A percentile compares a stretch with the other conserved stretches of the same genome.
Evolutionary conservation across 139 green algal species (phyloP).

Genomic region (Closterium sp.): DNA sequence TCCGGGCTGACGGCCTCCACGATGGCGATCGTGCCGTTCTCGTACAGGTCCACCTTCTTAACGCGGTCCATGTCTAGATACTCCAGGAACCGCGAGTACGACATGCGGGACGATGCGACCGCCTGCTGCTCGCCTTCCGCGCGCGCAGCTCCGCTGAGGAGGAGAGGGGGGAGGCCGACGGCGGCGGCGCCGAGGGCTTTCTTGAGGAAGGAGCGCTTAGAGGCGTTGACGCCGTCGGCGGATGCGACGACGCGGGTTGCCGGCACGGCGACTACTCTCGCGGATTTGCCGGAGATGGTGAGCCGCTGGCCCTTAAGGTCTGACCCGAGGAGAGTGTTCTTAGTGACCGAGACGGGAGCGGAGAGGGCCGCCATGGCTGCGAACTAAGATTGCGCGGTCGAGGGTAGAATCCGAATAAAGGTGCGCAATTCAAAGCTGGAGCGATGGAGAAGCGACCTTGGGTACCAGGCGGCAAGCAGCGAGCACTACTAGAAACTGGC

Average conservation of each 20-base stretch:
- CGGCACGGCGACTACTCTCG: background rate
- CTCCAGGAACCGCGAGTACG: slow-evolving; percentile 98
- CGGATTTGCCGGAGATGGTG: background rate
- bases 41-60: slow-evolving; percentile 99
- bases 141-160: background rate
- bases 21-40: slow-evolving; percentile 99
- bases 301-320: background rate
- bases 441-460: no score
- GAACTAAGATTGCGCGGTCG: no score
- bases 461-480: no score
- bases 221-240: background rate
- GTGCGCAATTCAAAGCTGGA: no score
- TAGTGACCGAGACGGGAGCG: no score
- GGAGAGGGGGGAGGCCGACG: slow-evolving; percentile 2
- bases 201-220: slow-evolving; percentile 33
- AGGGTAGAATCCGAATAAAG: no score
- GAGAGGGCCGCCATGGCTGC: no score
- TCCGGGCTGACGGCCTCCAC: slow-evolving; percentile 98
- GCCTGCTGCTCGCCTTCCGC: slow-evolving; percentile 31
- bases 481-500: background rate
- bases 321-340: background rate
- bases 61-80: slow-evolving; percentile 99
- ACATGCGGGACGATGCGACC: slow-evolving; percentile 97
- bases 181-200: slow-evolving; percentile 24
- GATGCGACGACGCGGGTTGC: background rate